Base-by-base conservation (phyloP, 1,284 basidiomycete species). In the Fomitopsis pinicola region DNA sequence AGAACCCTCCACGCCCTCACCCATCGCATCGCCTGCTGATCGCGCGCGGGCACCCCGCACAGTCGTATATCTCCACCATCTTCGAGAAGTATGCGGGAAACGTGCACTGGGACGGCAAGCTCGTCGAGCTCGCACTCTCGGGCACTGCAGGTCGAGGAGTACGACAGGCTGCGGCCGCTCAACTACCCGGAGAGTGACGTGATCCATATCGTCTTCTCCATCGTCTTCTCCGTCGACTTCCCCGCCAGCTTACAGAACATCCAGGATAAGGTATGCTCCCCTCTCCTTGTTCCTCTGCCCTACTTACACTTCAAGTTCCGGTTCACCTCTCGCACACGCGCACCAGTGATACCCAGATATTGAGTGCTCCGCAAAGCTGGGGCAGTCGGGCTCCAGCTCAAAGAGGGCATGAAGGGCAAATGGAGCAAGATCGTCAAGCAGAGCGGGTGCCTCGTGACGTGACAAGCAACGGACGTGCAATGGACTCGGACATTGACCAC, bases 81-180 rank as follows among this genome's bases (percentile, higher is more conserved):
- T 99, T 99, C 74, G 97, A 99, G 77, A 98, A 96, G 83, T 92
- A 95, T 71, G 92, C 98, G 61, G 97, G 96, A 10, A 87, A 92
- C 69, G 89, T 97, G 57, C 83, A 89, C 46, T 92, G 90, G 68
- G 95, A 98, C 46, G 88, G 91, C 60, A 97, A 97, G 77, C 82
- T 88, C 53, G 88, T 98, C 68, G 96, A 98, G 75, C 84, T 98
- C 40, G 95, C 96, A 5, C 82, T 99, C 38, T 99, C 97, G 96
- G 96, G 98, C 77, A 98, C 97, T 1, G 97, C 96, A 5, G 96
- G 97, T n/a, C 96, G 96, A 98, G 78, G 96, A 98, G 78, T 98
- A 98, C 76, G 96, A 98, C 75, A 84, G 96, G 65, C 81, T 98
- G 65, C 84, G 96, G 66, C 96, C 96, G 30, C 80, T 99, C 63